Evolutionary conservation across 139 green algal genomes (phyloP).

Genomic region (Dunaliella sp.): DNA sequence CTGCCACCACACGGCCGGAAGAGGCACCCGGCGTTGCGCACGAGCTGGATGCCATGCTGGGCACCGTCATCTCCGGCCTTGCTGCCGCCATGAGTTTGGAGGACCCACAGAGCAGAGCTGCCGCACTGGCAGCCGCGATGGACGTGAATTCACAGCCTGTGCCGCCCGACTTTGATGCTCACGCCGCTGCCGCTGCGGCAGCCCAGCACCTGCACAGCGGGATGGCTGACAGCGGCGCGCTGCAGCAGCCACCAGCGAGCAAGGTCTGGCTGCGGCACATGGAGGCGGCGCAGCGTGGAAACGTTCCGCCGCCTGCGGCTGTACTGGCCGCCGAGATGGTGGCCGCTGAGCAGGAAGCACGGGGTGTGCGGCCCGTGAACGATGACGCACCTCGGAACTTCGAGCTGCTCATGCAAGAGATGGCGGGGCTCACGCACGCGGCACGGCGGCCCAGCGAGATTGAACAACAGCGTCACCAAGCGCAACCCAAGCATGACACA

Average conservation of each 20-base stretch:
- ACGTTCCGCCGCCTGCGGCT: background rate
- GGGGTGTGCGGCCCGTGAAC: too few relatives aligned
- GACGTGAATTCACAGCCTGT: background rate
- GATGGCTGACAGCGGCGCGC: too few relatives aligned
- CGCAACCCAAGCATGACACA: too few relatives aligned
- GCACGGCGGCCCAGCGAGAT: too few relatives aligned
- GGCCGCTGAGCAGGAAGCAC: background rate
- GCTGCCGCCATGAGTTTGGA: conserved; percentile 7
- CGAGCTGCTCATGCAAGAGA: background rate
- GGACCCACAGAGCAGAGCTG: conserved; percentile 11
- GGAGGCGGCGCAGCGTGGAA: background rate
- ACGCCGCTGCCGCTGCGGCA: background rate
- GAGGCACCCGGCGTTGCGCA: background rate
- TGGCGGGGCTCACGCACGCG: background rate
- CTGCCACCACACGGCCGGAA: conserved; percentile 23
- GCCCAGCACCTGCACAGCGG: background rate
- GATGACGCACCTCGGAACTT: background rate
- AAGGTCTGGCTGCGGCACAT: background rate
- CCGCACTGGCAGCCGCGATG: conserved; percentile 8
- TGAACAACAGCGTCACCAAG: too few relatives aligned
- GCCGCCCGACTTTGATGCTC: background rate
- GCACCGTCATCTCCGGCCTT: conserved; percentile 17
- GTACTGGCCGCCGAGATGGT: too few relatives aligned
- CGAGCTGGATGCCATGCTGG: conserved; percentile 35
- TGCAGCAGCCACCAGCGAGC: too few relatives aligned